phyloP scores from a whole-genome alignment of 371 early-diverging fungal species.

The Mucor velutinosus region DNA sequence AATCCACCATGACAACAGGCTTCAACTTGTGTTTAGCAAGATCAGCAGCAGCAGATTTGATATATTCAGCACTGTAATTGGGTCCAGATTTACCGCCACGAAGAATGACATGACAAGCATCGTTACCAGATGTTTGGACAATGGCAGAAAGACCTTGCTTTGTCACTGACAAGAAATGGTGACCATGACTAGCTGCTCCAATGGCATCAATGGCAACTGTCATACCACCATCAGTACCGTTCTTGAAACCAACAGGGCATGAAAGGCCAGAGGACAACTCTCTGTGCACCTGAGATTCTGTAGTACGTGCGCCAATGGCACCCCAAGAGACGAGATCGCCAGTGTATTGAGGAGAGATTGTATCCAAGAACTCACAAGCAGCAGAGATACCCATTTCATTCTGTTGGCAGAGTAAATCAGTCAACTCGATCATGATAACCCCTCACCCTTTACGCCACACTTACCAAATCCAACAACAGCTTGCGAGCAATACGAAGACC shows the following conservation, averaged over 20 bases:
- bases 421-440: neutral
- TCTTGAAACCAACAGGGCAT: conserved; percentile 96
- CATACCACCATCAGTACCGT: conserved; percentile 91
- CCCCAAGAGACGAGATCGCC: conserved; percentile 94
- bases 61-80: conserved; percentile 77
- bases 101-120: conserved; percentile 80
- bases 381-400: conserved; percentile 86
- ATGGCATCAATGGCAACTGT: conserved; percentile 91
- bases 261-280: conserved; percentile 93
- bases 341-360: conserved; percentile 92
- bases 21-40: conserved; percentile 64
- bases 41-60: conserved; percentile 58
- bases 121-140: conserved; percentile 80
- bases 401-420: neutral
- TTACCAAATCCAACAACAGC: conserved; percentile 62
- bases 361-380: conserved; percentile 91
- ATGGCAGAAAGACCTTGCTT: conserved; percentile 93
- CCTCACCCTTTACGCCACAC: neutral
- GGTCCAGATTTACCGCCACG: conserved; percentile 88
- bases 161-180: conserved; percentile 93
- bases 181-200: conserved; percentile 80
- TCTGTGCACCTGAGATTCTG: conserved; percentile 91
- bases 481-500: conserved; percentile 85
- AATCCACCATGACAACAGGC: conserved; percentile 86
- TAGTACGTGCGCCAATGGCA: conserved; percentile 94